Conservation (phyloP, 2,329 filamentous ascomycete genomes). For the Ceratocystis huliohia region DNA sequence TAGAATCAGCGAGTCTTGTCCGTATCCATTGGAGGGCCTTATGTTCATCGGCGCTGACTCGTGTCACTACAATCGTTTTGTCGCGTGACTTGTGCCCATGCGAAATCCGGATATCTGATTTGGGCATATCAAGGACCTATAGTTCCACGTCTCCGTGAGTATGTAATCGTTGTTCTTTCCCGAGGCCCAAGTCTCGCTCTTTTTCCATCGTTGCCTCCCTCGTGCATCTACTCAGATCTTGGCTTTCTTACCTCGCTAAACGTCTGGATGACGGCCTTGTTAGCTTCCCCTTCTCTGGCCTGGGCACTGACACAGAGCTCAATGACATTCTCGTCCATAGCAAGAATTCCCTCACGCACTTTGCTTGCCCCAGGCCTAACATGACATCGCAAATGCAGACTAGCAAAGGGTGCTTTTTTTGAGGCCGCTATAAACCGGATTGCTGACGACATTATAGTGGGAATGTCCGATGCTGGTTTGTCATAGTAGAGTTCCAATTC, state of each 20-base stretch:
- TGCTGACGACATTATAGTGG: constrained; percentile 8
- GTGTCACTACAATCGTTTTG: constrained; percentile 43
- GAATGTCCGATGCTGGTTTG: too few relatives aligned
- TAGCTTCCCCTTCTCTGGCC: constrained; percentile 54
- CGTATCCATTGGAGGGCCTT: constrained; percentile 7
- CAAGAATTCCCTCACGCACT: constrained; percentile 46
- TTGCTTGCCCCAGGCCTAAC: constrained; percentile 55
- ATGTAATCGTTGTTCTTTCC: not conserved
- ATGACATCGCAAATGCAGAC: constrained; percentile 49
- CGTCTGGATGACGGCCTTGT: constrained; percentile 50
- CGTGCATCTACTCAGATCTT: not conserved
- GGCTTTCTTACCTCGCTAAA: constrained; percentile 41
- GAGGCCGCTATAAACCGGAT: constrained; percentile 35
- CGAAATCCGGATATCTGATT: constrained; percentile 49
- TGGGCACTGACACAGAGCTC: constrained; percentile 54
- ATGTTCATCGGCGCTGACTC: constrained; percentile 26
- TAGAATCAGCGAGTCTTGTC: not conserved
- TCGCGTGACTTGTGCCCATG: constrained; percentile 51
- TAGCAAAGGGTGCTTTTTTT: constrained; percentile 34
- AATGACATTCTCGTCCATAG: constrained; percentile 43
- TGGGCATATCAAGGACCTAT: constrained; percentile 43
- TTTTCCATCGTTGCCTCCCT: not conserved
- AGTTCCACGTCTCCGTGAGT: not conserved
- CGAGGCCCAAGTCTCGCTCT: constrained; percentile 14
- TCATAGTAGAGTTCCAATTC: too few relatives aligned